phyloP scores from a whole-genome alignment of 495 filamentous ascomycete species.

The Neurospora sp. region DNA sequence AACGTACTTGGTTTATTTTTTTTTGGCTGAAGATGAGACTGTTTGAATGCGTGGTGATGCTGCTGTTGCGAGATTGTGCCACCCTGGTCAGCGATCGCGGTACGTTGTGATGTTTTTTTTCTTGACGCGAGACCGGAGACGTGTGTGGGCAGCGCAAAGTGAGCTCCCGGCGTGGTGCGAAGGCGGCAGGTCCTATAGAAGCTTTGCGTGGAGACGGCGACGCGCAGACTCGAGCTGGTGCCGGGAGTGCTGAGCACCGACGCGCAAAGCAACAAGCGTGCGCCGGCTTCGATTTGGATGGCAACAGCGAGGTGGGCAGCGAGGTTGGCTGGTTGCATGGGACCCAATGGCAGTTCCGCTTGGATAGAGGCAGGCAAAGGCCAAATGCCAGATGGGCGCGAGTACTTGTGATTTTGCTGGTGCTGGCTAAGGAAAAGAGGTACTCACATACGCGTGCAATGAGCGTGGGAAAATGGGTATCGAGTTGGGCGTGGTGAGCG shows the following conservation, averaged over 20 bases:
- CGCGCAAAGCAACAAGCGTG: not conserved
- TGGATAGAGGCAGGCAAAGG: conserved; percentile 3
- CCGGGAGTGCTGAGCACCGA: not conserved
- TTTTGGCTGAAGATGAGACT: not conserved
- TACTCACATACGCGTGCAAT: conserved; percentile 15
- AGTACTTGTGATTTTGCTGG: conserved; percentile 17
- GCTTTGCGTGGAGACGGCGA: conserved; percentile 5
- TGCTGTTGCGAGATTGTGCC: conserved; percentile 1
- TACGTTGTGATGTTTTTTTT: not conserved
- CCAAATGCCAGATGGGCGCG: not conserved
- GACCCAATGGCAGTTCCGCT: conserved; percentile 3
- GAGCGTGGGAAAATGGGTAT: conserved; percentile 15
- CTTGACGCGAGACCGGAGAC: conserved; percentile 4
- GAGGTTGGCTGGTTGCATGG: not conserved
- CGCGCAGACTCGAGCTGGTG: not conserved
- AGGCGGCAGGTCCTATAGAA: not conserved
- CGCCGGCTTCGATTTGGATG: not conserved
- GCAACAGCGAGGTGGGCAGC: not conserved
- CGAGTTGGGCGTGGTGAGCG: conserved; percentile 17
- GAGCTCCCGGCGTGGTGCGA: not conserved
- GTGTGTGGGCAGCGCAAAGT: conserved; percentile 8
- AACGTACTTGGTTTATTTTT: not conserved
- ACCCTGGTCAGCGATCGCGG: conserved; percentile 10
- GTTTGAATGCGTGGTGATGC: not conserved
- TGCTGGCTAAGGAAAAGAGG: conserved; percentile 10